phyloP scores from a whole-genome alignment of 768 basidiomycete genomes.

The Calocybe cyanea region DNA sequence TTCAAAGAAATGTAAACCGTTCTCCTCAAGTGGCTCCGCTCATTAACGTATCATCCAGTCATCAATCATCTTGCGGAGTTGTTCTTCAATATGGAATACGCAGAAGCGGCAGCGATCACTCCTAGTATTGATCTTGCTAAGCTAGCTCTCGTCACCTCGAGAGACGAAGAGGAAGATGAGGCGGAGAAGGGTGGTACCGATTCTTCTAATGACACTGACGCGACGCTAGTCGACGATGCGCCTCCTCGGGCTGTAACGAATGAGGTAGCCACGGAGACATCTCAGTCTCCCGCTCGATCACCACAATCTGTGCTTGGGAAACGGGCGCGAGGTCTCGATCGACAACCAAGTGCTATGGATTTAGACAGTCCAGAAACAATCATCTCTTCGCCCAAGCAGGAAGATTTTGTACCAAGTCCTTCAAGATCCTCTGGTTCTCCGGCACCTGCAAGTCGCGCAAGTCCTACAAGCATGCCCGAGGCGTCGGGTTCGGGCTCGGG shows the following conservation, averaged over 20 bases:
- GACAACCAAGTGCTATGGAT: slow-evolving; percentile 47
- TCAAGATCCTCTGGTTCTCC: slow-evolving; percentile 26
- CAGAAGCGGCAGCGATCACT: slow-evolving; percentile 64
- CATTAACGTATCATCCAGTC: slow-evolving; percentile 44
- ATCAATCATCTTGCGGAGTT: slow-evolving; percentile 75
- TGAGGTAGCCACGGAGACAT: slow-evolving; percentile 19
- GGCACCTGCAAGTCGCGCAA: slow-evolving; percentile 19
- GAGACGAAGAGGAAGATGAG: slow-evolving; percentile 87
- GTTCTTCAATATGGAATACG: slow-evolving; percentile 72
- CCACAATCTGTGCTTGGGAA: slow-evolving; percentile 66
- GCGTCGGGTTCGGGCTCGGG: slow-evolving; percentile 27
- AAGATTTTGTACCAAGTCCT: slow-evolving; percentile 30
- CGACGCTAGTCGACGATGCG: slow-evolving; percentile 81
- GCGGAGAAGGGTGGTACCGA: slow-evolving; percentile 69
- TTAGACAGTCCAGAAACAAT: slow-evolving; percentile 41
- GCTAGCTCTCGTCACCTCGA: slow-evolving; percentile 83
- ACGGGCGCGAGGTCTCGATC: slow-evolving; percentile 49
- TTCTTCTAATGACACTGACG: slow-evolving; percentile 84
- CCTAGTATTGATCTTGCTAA: slow-evolving; percentile 87
- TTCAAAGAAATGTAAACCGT: slow-evolving; percentile 73
- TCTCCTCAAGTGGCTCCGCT: slow-evolving; percentile 1
- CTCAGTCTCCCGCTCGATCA: slow-evolving; percentile 31
- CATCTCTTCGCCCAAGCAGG: slow-evolving; percentile 31
- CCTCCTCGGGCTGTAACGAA: slow-evolving; percentile 30
- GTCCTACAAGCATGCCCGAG: slow-evolving; percentile 25